Evolutionary conservation across 805 yeast species (phyloP).

Genomic region (Kodamaea lidongshanica): DNA sequence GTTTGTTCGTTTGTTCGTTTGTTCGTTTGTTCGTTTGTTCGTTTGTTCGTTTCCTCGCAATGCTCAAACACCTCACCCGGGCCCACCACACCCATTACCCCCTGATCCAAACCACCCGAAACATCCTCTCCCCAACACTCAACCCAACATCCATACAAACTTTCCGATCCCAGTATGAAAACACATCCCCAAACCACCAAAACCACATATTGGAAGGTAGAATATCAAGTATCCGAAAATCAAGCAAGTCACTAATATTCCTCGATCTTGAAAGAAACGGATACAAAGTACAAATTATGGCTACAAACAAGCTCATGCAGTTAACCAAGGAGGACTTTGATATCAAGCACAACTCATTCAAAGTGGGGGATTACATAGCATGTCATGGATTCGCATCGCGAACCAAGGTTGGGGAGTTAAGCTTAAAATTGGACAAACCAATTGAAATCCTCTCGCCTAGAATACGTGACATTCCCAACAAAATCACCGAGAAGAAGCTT

Average conservation of each 20-base stretch:
- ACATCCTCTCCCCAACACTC: background rate
- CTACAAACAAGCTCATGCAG: conserved; percentile 45
- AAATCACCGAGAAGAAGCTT: conserved; percentile 47
- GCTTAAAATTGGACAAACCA: conserved; percentile 52
- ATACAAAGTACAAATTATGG: conserved; percentile 53
- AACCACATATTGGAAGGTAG: conserved; percentile 45
- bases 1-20: too few species aligned
- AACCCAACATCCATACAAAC: conserved; percentile 30
- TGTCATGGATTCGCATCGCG: conserved; percentile 66
- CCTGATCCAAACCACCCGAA: conserved; percentile 11
- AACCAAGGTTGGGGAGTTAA: conserved; percentile 74
- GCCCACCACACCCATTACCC: conserved; percentile 22
- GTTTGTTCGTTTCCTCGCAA: too few species aligned
- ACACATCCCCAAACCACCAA: conserved; percentile 1
- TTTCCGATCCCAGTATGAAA: conserved; percentile 27
- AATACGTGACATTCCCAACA: conserved; percentile 60
- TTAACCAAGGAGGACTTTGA: conserved; percentile 39
- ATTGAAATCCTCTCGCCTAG: conserved; percentile 60
- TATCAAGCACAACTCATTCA: conserved; percentile 36
- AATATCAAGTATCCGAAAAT: conserved; percentile 48
- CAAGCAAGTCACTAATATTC: conserved; percentile 67
- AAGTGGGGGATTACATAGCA: conserved; percentile 67
- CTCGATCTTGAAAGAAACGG: conserved; percentile 63
- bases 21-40: too few species aligned
- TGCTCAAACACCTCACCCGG: conserved; percentile 5